phyloP scores from a whole-genome alignment of 2,329 filamentous ascomycete genomes.

The Sporothrix sp. region DNA sequence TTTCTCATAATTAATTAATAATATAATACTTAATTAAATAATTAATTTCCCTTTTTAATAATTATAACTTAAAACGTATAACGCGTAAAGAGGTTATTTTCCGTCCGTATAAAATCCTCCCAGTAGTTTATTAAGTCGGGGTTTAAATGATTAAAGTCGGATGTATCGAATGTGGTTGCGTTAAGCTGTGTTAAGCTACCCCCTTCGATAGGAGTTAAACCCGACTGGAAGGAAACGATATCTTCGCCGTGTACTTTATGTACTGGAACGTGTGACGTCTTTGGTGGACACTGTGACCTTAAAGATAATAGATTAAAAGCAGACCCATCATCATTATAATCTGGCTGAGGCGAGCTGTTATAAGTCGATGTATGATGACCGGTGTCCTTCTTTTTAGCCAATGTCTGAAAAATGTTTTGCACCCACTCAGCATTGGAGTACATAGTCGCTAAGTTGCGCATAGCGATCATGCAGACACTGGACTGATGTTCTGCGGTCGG shows the following conservation, averaged over 20 bases:
- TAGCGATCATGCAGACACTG: background rate
- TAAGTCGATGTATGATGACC: background rate
- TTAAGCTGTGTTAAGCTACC: too few species aligned
- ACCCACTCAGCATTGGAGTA: slow-evolving; percentile 1
- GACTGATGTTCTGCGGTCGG: background rate
- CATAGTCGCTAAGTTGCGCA: background rate
- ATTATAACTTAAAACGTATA: background rate
- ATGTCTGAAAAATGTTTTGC: background rate
- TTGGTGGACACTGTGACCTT: too few species aligned
- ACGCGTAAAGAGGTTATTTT: background rate
- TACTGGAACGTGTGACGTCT: too few species aligned
- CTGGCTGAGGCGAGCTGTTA: background rate
- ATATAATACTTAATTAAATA: too few species aligned
- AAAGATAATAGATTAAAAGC: too few species aligned
- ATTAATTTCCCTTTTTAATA: too few species aligned
- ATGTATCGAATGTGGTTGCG: background rate
- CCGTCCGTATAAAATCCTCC: background rate
- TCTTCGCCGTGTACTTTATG: too few species aligned
- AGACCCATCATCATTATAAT: background rate
- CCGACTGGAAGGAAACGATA: background rate
- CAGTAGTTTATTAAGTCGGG: background rate
- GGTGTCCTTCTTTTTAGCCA: background rate
- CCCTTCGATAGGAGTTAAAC: background rate
- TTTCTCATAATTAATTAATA: too few species aligned
- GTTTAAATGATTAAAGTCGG: background rate